Evolutionary conservation across 1,284 basidiomycete species (phyloP).

Genomic region (Xerocomus tenax): DNA sequence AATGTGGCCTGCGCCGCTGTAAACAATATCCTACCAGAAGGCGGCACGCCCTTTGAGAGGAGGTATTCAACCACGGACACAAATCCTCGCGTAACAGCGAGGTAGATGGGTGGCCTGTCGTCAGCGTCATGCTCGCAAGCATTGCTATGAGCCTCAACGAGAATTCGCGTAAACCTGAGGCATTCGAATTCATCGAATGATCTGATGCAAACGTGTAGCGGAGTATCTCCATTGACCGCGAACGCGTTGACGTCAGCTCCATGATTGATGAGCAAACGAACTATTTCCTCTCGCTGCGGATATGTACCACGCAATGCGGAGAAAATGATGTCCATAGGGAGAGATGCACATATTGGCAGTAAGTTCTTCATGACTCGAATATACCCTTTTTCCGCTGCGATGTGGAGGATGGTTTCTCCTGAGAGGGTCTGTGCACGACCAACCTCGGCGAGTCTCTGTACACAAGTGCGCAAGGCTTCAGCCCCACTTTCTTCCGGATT

Average conservation of each 20-base stretch:
- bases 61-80: conserved; percentile 10
- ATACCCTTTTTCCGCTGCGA: conserved; percentile 5
- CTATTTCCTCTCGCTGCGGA: no score
- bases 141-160: conserved; percentile 3
- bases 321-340: no score
- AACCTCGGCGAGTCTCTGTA: no score
- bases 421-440: no score
- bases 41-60: background rate
- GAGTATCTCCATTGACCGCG: conserved; percentile 7
- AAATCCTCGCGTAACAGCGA: conserved; percentile 1
- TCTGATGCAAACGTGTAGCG: background rate
- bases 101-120: background rate
- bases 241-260: background rate
- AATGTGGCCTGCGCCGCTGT: background rate
- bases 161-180: conserved; percentile 2
- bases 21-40: conserved; percentile 4
- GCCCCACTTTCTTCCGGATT: background rate
- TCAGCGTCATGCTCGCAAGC: background rate
- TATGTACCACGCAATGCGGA: no score
- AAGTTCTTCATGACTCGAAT: background rate
- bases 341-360: background rate
- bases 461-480: no score
- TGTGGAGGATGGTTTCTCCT: background rate
- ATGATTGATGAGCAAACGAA: no score
- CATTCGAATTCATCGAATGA: conserved; percentile 2